Conservation (phyloP, 78 protist genomes). For the Acrasis kona region DNA sequence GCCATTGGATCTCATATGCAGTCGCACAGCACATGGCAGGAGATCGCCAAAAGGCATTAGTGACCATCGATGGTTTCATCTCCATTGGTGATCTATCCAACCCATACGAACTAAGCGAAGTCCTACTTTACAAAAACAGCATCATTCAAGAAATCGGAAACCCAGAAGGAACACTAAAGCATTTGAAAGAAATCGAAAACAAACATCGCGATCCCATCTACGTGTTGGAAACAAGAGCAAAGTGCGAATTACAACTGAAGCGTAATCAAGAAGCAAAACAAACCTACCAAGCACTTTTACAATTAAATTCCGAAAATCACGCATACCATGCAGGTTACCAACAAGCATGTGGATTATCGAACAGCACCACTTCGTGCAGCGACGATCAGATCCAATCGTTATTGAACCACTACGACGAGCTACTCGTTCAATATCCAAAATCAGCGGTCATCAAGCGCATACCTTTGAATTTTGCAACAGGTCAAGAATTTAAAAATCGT, state of each 20-base stretch:
- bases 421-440: constrained; percentile 12
- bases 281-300: constrained; percentile 5
- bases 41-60: neutral
- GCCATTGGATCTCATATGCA: constrained; percentile 71
- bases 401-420: neutral
- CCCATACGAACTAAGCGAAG: neutral
- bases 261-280: neutral
- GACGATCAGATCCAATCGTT: neutral
- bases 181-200: neutral
- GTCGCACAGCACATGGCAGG: constrained; percentile 54
- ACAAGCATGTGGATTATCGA: neutral
- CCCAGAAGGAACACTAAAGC: constrained; percentile 3
- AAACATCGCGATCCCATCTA: neutral
- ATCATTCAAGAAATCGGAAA: neutral
- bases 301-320: constrained; percentile 24
- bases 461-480: constrained; percentile 6
- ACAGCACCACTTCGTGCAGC: neutral
- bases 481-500: neutral
- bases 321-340: constrained; percentile 12
- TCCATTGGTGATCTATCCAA: neutral
- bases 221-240: neutral
- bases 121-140: neutral
- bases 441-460: neutral
- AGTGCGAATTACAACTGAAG: neutral
- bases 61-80: neutral